These are phyloP conservation scores for Blastobotrys peoriensis DNA, from an alignment of 805 yeast species.

Conservation along the genomic window DNA sequence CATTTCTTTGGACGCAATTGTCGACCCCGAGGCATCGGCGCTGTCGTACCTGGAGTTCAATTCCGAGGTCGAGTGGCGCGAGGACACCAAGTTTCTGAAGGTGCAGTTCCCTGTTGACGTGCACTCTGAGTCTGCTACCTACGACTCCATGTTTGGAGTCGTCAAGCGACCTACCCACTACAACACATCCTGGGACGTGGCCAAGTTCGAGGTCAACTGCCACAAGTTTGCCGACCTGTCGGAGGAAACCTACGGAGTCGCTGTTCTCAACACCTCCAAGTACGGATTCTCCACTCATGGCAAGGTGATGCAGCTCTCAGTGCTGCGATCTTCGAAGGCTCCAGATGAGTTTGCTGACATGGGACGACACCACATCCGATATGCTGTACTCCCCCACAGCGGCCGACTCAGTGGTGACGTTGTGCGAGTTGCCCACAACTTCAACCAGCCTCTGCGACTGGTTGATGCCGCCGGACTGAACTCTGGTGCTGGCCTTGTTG, in stretches of 20 bases:
- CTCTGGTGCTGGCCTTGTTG: constrained; percentile 17
- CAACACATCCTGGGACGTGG: constrained; percentile 93
- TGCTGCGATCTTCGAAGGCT: constrained; percentile 84
- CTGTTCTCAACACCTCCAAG: constrained; percentile 75
- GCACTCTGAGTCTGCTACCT: constrained; percentile 67
- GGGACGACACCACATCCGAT: constrained; percentile 80
- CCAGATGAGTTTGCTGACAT: constrained; percentile 95
- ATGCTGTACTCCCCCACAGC: constrained; percentile 75
- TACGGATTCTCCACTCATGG: constrained; percentile 94
- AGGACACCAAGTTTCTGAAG: constrained; percentile 78
- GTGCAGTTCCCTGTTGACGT: constrained; percentile 91
- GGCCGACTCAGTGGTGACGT: constrained; percentile 61
- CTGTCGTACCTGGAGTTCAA: constrained; percentile 42
- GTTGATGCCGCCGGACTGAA: constrained; percentile 10
- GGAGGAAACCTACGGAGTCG: constrained; percentile 79
- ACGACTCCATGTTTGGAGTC: constrained; percentile 90
- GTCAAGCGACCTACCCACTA: constrained; percentile 90
- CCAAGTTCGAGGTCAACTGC: constrained; percentile 91
- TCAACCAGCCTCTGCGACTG: constrained; percentile 49
- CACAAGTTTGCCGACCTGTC: constrained; percentile 91
- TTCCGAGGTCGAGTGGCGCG: constrained; percentile 75
- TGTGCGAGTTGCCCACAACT: constrained; percentile 69
- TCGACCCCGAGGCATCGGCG: constrained; percentile 29
- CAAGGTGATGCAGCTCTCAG: constrained; percentile 73
- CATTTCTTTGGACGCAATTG: constrained; percentile 58